Evolutionary conservation across 176 grass and related monocot genomes (phyloP), one percentile per base, ranked within the genome.

Genomic region (Triticum timopheevii): DNA sequence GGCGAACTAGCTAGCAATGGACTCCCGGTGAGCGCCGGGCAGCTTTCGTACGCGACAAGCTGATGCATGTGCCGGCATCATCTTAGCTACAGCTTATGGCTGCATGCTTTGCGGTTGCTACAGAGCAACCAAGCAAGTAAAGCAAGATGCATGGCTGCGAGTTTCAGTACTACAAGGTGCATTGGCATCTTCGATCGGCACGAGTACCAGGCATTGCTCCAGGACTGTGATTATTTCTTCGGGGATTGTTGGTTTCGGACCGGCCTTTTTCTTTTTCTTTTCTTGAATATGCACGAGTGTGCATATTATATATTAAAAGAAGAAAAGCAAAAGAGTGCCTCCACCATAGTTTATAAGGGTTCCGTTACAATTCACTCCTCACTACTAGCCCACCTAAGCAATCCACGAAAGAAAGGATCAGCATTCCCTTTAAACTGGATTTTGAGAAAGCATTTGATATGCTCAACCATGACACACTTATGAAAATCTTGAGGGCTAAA

Each of bases 1-100:
- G 75, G 78, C 38, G 62, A 44, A 27, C 8, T 19, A 13, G 66
- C 49, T 52, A 52, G 49, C 49, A 17, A 52, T 47, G 42, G 16
- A 44, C 30, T 11, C 28, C 5, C 44, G 45, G 61, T 84, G 39
- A 42, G 52, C 42, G 52, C 61, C 11, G 40, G 39, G 33, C 8
- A 39, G 31, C 73, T 68, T 85, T 78, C 6, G 65, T 65, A 84
- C 56, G 81, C 30, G 76, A 84, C 87, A 80, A 73, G 23, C 62
- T 38, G 61, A 52, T 24, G 72, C 83, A 69, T 70, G 84, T 61
- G 75, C 45, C 31, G 39, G 7, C 25, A n/a, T 72, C 50, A 59
- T 27, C 8, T 25, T 25, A 73, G 11, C 44, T 13, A 47, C 44
- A 73, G 54, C 56, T 20, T 27, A 6, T 33, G 20, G 15, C 36